phyloP scores from a whole-genome alignment of 2,329 filamentous ascomycete species.

The Ophiosphaerella narmari region DNA sequence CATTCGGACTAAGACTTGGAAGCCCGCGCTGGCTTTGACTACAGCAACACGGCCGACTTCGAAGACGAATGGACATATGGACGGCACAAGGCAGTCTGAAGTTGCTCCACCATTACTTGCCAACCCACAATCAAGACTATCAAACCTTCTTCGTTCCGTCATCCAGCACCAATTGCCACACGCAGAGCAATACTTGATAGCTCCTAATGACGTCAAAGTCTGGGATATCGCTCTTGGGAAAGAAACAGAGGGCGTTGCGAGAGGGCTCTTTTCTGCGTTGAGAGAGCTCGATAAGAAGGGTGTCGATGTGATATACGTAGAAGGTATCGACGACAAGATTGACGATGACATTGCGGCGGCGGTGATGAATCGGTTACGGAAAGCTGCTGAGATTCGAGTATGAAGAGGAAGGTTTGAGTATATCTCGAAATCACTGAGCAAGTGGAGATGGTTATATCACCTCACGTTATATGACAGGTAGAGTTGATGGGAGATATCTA shows the following conservation, averaged over 20 bases:
- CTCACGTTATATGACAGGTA: no score
- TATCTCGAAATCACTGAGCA: not conserved
- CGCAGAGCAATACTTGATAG: constrained; percentile 23
- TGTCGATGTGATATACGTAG: constrained; percentile 85
- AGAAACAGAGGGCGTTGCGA: constrained; percentile 74
- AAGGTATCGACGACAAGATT: constrained; percentile 73
- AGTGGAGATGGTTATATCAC: no score
- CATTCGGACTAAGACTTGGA: constrained; percentile 42
- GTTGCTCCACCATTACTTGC: not conserved
- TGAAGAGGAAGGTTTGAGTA: constrained; percentile 8
- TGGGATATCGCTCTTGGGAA: constrained; percentile 76
- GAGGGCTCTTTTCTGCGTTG: constrained; percentile 85
- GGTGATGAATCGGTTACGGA: constrained; percentile 57
- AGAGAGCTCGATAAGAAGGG: constrained; percentile 79
- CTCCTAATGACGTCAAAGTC: constrained; percentile 32
- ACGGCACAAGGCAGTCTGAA: constrained; percentile 9
- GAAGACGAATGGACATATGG: constrained; percentile 10
- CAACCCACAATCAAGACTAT: constrained; percentile 9
- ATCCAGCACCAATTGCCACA: constrained; percentile 41
- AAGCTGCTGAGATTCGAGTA: constrained; percentile 49
- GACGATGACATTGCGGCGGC: constrained; percentile 81
- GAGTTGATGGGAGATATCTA: no score
- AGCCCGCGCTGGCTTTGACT: constrained; percentile 21
- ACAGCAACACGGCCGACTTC: not conserved
- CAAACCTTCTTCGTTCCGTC: constrained; percentile 43